Evolutionary conservation across 176 grass and related monocot genomes (phyloP), one percentile per base, ranked within the genome.

Genomic region (Saccharum spontaneum): DNA sequence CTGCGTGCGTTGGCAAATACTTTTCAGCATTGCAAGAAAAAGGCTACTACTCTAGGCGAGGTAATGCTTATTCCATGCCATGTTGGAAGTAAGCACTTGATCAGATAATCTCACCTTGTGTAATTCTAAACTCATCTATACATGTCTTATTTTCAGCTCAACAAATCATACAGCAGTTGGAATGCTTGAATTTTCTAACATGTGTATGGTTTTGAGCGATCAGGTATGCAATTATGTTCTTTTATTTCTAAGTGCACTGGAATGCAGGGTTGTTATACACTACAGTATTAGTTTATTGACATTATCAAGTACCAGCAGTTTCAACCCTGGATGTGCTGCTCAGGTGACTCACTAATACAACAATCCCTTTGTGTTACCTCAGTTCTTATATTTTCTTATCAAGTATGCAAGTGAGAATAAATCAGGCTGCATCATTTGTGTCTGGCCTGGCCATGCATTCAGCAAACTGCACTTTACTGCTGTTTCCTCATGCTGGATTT

Each of bases 131-230:
- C 38, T 31, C 60, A 30, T 66, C 15, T 46, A 31, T 75, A 17
- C 57, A 73, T 80, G 17, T n/a, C 45, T 43, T 86, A 17, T 71
- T 83, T 83, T 61, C 88, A 99, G 91, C 93, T 99, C 14, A 99
- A 90, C 79, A 94, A 85, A 87, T 90, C 90, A 36, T 99, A 99
- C 48, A 77, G 91, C 90, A 73, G 86, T 92, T 41, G 97, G 91
- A 64, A 93, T 87, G 73, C 86, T 87, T 71, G 93, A 99, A 84
- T 99, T 99, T 91, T 89, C 81, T 33, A 90, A 91, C 67, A 89
- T 99, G 91, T 99, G 97, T 79, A 90, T 85, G 87, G 92, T 88
- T 76, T 86, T 99, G 26, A 92, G 87, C 0, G 93, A 99, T 84
- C 97, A 96, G 97, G 97, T 99, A 78, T 31, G 81, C 52, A 78